Evolutionary conservation across 805 yeast species (phyloP).

Genomic region (Grigorovia yakushimaensis): DNA sequence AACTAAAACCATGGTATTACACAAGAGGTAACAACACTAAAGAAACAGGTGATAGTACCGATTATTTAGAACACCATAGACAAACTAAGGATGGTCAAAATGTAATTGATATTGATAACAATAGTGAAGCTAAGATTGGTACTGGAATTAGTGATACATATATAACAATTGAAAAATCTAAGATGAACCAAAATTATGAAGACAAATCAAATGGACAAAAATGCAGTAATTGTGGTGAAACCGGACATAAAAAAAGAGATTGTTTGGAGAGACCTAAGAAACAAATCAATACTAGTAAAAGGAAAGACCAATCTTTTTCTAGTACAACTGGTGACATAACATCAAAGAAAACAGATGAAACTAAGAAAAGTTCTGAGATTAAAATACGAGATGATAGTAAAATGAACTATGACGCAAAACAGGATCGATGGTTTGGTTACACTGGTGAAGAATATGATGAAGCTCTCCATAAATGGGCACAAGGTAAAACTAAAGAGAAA

Average conservation of each 20-base stretch:
- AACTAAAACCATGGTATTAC: constrained; percentile 28
- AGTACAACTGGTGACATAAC: too few species aligned
- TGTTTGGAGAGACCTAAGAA: constrained; percentile 51
- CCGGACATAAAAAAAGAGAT: constrained; percentile 40
- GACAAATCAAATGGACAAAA: constrained; percentile 2
- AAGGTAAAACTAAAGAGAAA: constrained; percentile 11
- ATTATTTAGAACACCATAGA: constrained; percentile 52
- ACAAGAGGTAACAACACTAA: constrained; percentile 6
- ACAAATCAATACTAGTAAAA: constrained; percentile 4
- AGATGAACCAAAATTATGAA: neutral
- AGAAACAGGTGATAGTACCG: constrained; percentile 24
- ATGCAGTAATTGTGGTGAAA: constrained; percentile 53
- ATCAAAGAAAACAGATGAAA: too few species aligned
- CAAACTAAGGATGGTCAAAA: constrained; percentile 26
- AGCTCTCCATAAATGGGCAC: constrained; percentile 38
- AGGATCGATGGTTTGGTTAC: constrained; percentile 80
- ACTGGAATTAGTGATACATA: constrained; percentile 45
- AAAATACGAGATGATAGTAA: constrained; percentile 14
- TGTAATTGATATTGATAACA: constrained; percentile 32
- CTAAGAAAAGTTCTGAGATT: constrained; percentile 18
- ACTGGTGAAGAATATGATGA: constrained; percentile 52
- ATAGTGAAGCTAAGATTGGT: constrained; percentile 46
- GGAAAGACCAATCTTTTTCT: constrained; percentile 11
- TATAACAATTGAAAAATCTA: constrained; percentile 1
- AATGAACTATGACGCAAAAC: constrained; percentile 51